Conservation (phyloP, 495 filamentous ascomycete species). For the Podospora anserina region DNA sequence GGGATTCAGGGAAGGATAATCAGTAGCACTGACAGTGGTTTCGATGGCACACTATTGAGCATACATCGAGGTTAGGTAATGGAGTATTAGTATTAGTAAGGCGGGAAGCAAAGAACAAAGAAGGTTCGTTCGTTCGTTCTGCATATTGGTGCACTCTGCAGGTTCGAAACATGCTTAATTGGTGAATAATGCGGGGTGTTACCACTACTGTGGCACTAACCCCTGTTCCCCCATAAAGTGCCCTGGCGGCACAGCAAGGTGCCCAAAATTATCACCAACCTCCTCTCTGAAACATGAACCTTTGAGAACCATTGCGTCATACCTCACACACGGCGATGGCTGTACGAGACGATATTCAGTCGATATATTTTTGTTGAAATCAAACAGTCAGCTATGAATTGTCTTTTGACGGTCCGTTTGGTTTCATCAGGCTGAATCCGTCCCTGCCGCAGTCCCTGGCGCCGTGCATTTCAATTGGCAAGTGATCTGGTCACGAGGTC, state of each 20-base stretch:
- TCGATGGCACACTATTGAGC: too few species aligned
- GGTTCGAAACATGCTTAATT: constrained; percentile 7
- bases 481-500: background rate
- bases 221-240: constrained; percentile 1
- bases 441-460: background rate
- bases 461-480: background rate
- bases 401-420: background rate
- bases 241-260: constrained; percentile 3
- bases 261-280: background rate
- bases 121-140: background rate
- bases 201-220: background rate
- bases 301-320: constrained; percentile 13
- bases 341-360: background rate
- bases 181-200: constrained; percentile 10
- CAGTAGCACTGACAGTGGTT: too few species aligned
- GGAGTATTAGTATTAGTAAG: background rate
- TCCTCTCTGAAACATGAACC: background rate
- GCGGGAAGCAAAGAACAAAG: background rate
- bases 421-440: background rate
- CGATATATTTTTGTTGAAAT: background rate
- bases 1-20: too few species aligned
- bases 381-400: background rate
- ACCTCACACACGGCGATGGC: background rate
- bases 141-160: constrained; percentile 6
- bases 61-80: background rate